Base-by-base conservation (phyloP, 1,284 basidiomycete genomes). In the Melampsora larici-populina region DNA sequence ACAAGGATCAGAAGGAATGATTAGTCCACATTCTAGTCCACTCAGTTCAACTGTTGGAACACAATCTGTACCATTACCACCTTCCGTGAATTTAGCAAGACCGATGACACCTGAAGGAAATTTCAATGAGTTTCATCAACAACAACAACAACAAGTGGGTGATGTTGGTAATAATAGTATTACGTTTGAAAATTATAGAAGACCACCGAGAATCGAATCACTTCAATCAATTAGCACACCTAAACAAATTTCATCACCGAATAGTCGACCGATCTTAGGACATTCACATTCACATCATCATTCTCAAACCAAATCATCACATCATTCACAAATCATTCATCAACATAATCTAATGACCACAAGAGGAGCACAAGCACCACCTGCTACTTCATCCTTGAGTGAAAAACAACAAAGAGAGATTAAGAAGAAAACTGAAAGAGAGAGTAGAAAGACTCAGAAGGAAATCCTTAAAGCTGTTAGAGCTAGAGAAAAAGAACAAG, bases 371-470 rank as follows among this genome's bases (percentile, higher is more conserved):
- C 73, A 76, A 60, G 65, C 51, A 3, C 73, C 73, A 9, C 73
- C 73, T 5, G 73, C 66, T 31, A 68, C 49, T 6, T 40, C 49
- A 6, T 58, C 48, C 26, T 33, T 76, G 17, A 76, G 17, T 18
- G 48, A 67, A 29, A 76, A 76, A 62, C 65, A 76, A 63, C 73
- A 76, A 18, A 65, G 51, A 40, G 73, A 76, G 26, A 76, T 76
- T 46, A 76, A 68, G 40, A 76, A 63, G 55, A 65, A 64, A 6
- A 76, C 65, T 49, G 73, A 76, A 26, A 67, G 65, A 29, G 73
- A 63, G 5, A 76, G 33, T 46, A 68, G 66, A 58, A 21, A 36
- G 36, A 51, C 73, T 31, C 43, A 13, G 6, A 76, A 76, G 26
- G 31, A 69, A 11, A 51, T 68, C 48, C 31, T 62, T 1, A 68